A percentile compares a stretch with the other conserved stretches of the same genome.
These are phyloP conservation scores for Aurinia saxatilis DNA, from an alignment of 345 rosid genomes.

Conservation along the genomic window DNA sequence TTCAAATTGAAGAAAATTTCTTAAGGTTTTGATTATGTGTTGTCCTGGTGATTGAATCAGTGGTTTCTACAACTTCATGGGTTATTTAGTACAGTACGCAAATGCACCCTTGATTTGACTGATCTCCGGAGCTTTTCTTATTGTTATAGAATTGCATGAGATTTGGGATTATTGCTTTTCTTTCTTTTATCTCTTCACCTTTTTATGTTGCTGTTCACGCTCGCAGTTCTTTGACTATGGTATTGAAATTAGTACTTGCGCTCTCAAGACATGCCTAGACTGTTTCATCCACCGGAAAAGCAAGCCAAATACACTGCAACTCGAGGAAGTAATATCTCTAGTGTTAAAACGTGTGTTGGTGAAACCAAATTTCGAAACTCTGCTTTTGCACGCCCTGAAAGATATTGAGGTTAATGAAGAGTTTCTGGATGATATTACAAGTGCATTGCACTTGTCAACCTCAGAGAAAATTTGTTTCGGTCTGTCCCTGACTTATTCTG, in stretches of 20 bases:
- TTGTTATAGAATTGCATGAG: too few species aligned
- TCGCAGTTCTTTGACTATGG: slow-evolving; percentile 59
- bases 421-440: slow-evolving; percentile 39
- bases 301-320: slow-evolving; percentile 30
- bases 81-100: too few species aligned
- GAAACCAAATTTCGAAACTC: slow-evolving; percentile 57
- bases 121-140: too few species aligned
- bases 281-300: slow-evolving; percentile 31
- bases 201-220: too few species aligned
- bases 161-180: too few species aligned
- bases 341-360: slow-evolving; percentile 44
- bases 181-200: too few species aligned
- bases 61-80: too few species aligned
- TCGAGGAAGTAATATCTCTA: slow-evolving; percentile 35
- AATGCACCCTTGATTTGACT: too few species aligned
- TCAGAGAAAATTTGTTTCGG: slow-evolving; percentile 53
- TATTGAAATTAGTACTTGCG: slow-evolving; percentile 41
- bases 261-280: slow-evolving; percentile 51
- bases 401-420: slow-evolving; percentile 37
- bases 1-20: too few species aligned
- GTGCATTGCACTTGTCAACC: slow-evolving; percentile 39
- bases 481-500: slow-evolving; percentile 59
- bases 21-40: too few species aligned
- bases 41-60: too few species aligned
- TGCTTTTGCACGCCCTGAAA: slow-evolving; percentile 45